These are phyloP conservation scores for Histomonas meleagridis DNA, from an alignment of 208 protist genomes.

Conservation along the genomic window DNA sequence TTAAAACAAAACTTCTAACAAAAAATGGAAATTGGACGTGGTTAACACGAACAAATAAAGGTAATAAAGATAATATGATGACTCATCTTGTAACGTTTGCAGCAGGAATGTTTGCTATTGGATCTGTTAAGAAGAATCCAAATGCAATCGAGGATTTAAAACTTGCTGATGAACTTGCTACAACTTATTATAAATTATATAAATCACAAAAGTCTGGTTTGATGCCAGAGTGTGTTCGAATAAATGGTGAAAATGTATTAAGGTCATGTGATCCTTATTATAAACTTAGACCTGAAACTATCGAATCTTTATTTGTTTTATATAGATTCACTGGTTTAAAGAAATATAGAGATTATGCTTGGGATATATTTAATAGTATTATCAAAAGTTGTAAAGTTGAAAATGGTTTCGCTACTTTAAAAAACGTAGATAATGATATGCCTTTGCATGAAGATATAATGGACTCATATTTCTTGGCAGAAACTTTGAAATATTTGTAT, in stretches of 20 bases:
- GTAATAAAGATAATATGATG: neutral
- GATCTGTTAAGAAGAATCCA: neutral
- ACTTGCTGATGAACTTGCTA: neutral
- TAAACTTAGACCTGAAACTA: conserved; percentile 45
- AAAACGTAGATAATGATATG: conserved; percentile 25
- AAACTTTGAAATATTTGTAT: conserved; percentile 84
- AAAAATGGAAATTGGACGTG: neutral
- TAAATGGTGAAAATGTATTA: neutral
- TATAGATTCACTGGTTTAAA: conserved; percentile 38
- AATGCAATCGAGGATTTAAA: neutral
- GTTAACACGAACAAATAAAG: neutral
- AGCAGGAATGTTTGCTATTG: neutral
- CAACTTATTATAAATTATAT: too few species aligned
- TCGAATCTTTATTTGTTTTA: conserved; percentile 44
- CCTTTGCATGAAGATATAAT: conserved; percentile 52
- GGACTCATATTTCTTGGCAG: conserved; percentile 74
- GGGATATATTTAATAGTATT: conserved; percentile 58
- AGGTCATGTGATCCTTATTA: neutral
- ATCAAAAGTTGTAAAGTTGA: conserved; percentile 49
- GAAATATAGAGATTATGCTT: conserved; percentile 59
- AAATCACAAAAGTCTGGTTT: neutral
- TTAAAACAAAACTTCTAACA: neutral
- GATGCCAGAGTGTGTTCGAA: neutral
- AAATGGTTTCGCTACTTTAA: conserved; percentile 55
- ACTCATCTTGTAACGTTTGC: neutral